Evolutionary conservation across 352 stramenopile species (phyloP), one percentile per base, ranked within the genome.

Genomic region (Phytophthora constricta): DNA sequence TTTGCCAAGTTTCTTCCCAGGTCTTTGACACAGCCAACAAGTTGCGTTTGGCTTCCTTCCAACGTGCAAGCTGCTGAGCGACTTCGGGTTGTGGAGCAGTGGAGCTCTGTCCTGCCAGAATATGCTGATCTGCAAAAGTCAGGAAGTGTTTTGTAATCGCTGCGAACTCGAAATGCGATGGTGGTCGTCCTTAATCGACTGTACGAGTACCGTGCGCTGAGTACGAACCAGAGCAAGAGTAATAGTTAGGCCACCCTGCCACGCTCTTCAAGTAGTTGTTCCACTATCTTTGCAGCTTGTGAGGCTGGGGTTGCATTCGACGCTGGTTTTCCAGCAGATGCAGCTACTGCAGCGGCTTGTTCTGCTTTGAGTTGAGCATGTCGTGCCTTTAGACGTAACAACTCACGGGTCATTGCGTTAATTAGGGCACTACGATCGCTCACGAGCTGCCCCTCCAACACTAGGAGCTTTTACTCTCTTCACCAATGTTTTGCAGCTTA

Each of bases 401-500:
- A 26, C 46, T 92, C 81, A 14, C 73, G 78, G 28, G 76, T 84
- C 68, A 96, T 88, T 8, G 80, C 79, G 52, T 94, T 93, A n/a
- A 92, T 86, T 13, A 96, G 56, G 2, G 72, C 64, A 33, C 73
- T 86, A 1, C 77, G 81, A 62, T 89, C 84, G 34, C 71, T 68
- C 1, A 93, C 66, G 7, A 93, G 71, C 28, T 90, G 76, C 7
- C 79, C 78, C 50, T 96, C 88, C 23, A 93, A 61, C 5, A 62
- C 52, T 26, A 92, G 62, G 20, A 96, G 63, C 52, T 93, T 78
- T 46, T 86, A 52, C 79, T 92, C 55, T 94, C 85, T 4, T 93
- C 77, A 8, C 78, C 71, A 25, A 96, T 88, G 49, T 94, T 94
- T 42, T 95, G 84, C 7, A 96, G 53, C 31, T 95, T 95, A 26